Conservation (phyloP, 208 protist species). For the Trichomonas tenax region DNA sequence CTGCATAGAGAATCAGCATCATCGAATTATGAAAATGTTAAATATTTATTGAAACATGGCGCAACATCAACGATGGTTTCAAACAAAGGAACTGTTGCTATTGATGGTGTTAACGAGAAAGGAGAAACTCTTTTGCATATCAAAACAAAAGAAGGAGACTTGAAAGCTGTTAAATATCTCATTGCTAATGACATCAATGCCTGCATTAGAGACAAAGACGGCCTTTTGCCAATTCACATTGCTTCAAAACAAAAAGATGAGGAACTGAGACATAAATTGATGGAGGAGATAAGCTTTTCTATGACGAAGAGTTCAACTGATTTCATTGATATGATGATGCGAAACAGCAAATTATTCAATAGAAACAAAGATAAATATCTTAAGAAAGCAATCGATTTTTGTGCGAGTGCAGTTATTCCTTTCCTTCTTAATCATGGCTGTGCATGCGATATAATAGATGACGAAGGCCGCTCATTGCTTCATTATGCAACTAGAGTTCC, state of each 20-base stretch:
- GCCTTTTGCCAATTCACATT: neutral
- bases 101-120: neutral
- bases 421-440: neutral
- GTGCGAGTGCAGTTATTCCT: neutral
- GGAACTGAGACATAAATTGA: neutral
- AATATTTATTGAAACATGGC: neutral
- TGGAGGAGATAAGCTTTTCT: neutral
- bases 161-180: neutral
- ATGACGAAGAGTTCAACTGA: neutral
- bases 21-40: neutral
- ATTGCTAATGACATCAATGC: neutral
- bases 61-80: neutral
- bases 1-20: neutral
- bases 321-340: neutral
- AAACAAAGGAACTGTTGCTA: neutral
- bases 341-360: neutral
- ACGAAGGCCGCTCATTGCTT: neutral
- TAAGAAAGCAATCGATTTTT: neutral
- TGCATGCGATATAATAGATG: neutral
- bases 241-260: neutral
- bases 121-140: neutral
- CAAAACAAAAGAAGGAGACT: neutral
- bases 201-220: neutral
- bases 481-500: neutral
- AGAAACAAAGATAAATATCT: neutral